Conservation (phyloP, 192 early-diverging fungal species). For the Podochytrium sp. region DNA sequence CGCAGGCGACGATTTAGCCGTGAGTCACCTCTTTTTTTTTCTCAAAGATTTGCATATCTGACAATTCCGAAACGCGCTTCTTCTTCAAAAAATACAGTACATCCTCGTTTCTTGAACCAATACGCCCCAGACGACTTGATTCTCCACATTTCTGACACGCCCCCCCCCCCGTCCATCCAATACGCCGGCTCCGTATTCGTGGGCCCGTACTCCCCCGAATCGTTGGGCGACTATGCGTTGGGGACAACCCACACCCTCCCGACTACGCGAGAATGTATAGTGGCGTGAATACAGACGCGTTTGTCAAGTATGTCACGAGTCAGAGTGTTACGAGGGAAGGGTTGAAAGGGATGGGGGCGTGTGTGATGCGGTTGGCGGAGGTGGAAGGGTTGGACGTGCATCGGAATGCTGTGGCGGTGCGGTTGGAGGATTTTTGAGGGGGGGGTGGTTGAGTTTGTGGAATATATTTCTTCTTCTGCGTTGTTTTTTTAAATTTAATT, state of each 20-base stretch:
- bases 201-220: constrained; percentile 93
- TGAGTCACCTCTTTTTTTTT: background rate
- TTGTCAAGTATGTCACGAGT: constrained; percentile 96
- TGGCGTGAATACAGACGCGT: constrained; percentile 94
- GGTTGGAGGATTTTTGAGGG: constrained; percentile 63
- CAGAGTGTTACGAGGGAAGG: constrained; percentile 91
- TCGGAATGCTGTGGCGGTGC: constrained; percentile 93
- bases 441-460: background rate
- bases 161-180: constrained; percentile 66
- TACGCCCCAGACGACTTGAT: constrained; percentile 99
- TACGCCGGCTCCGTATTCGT: constrained; percentile 99
- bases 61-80: too few species aligned
- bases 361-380: constrained; percentile 93
- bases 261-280: constrained; percentile 98
- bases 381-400: constrained; percentile 97
- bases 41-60: too few species aligned
- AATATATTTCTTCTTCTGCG: too few species aligned
- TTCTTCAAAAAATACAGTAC: constrained; percentile 70
- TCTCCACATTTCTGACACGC: constrained; percentile 83
- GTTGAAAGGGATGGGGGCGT: constrained; percentile 76
- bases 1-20: background rate
- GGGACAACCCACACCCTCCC: constrained; percentile 99
- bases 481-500: too few species aligned
- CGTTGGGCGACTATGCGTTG: constrained; percentile 98
- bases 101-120: constrained; percentile 92